A percentile compares a stretch with the other conserved stretches of the same genome.
phyloP scores from a whole-genome alignment of 2,329 filamentous ascomycete genomes.

The Botrytis paeoniae region DNA sequence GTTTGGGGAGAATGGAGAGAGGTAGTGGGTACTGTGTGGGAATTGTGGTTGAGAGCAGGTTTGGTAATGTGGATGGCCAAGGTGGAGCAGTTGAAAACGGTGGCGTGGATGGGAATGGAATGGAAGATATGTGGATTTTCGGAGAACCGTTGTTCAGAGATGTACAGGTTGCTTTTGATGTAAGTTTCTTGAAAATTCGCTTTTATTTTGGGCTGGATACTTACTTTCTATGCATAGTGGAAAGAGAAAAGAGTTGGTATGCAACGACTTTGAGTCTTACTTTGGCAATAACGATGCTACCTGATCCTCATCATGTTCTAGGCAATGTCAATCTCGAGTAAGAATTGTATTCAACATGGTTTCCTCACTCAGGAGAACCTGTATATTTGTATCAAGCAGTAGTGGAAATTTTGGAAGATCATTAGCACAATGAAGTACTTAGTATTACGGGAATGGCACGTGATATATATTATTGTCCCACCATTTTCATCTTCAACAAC shows the following conservation, averaged over 20 bases:
- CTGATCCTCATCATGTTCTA: background rate
- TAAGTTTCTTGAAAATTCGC: slow-evolving; percentile 9
- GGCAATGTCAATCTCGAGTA: background rate
- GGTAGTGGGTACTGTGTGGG: slow-evolving; percentile 31
- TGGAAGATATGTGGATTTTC: slow-evolving; percentile 28
- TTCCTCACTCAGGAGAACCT: no score
- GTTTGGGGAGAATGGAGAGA: slow-evolving; percentile 24
- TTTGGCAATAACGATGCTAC: background rate
- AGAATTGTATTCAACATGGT: no score
- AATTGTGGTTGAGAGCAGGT: slow-evolving; percentile 28
- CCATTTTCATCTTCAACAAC: background rate
- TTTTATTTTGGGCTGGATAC: background rate
- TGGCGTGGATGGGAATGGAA: slow-evolving; percentile 20
- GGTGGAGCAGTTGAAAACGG: background rate
- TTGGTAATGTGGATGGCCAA: slow-evolving; percentile 1
- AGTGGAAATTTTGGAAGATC: background rate
- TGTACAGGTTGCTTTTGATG: slow-evolving; percentile 31
- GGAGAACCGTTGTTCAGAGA: slow-evolving; percentile 33
- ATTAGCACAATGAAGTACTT: background rate
- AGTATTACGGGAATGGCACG: background rate
- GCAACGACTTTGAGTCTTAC: slow-evolving; percentile 6
- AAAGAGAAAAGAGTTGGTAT: slow-evolving; percentile 18
- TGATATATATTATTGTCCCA: background rate
- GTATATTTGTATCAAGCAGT: background rate
- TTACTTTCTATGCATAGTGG: slow-evolving; percentile 1